Percentiles rank a stretch among this genome's conserved stretches.
Conservation (phyloP, 2,329 filamentous ascomycete species). For the Acrocalymma vagum region DNA sequence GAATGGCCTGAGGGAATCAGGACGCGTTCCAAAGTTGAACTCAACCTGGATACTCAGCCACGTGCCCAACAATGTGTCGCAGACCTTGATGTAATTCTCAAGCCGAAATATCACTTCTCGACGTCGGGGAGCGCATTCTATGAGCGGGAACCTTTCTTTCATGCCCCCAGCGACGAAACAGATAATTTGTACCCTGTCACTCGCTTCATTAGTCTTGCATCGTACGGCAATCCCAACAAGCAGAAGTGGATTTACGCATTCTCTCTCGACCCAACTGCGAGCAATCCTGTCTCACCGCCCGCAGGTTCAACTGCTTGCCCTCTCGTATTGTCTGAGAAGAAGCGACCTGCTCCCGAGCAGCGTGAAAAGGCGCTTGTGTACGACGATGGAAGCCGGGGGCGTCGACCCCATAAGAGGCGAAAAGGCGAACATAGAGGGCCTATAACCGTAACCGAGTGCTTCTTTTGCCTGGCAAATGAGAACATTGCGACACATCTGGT, state of each 20-base stretch:
- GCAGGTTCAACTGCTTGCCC: constrained; percentile 79
- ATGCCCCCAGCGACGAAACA: constrained; percentile 61
- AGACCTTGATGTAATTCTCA: constrained; percentile 79
- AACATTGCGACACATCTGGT: constrained; percentile 87
- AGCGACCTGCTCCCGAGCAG: constrained; percentile 60
- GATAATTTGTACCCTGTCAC: constrained; percentile 71
- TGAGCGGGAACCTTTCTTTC: constrained; percentile 92
- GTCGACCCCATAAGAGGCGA: constrained; percentile 50
- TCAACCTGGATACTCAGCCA: constrained; percentile 64
- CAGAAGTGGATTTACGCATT: constrained; percentile 81
- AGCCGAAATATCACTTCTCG: constrained; percentile 92
- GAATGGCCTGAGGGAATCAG: constrained; percentile 83
- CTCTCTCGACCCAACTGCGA: constrained; percentile 68
- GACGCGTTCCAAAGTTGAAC: constrained; percentile 70
- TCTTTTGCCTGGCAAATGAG: constrained; percentile 93
- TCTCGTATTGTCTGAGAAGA: constrained; percentile 66
- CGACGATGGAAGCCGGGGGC: constrained; percentile 44
- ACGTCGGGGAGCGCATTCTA: constrained; percentile 76
- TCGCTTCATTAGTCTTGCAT: constrained; percentile 88
- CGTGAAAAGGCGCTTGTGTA: constrained; percentile 47
- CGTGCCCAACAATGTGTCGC: constrained; percentile 73
- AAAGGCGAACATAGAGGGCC: constrained; percentile 44
- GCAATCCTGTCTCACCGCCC: constrained; percentile 69
- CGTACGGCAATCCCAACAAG: constrained; percentile 78
- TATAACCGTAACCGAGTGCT: constrained; percentile 76